A percentile compares a stretch with the other conserved stretches of the same genome.
phyloP scores from a whole-genome alignment of 2,329 filamentous ascomycete genomes.

The Aspergillus cejpii region DNA sequence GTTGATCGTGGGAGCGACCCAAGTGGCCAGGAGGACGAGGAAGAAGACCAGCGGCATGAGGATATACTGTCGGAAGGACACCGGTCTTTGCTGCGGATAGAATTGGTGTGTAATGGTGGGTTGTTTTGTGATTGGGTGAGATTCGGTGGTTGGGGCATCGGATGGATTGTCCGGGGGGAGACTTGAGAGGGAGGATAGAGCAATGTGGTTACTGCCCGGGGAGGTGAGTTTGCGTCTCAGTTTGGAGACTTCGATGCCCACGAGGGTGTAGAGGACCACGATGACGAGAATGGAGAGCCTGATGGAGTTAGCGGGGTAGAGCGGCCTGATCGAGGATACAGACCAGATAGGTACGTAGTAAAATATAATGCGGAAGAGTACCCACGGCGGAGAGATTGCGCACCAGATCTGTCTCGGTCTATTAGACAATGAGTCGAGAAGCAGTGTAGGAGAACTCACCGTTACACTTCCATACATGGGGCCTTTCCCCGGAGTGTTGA shows the following conservation, averaged over 20 bases:
- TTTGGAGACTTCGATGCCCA: constrained; percentile 31
- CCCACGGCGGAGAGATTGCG: constrained; percentile 34
- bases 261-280: constrained; percentile 20
- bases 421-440: not conserved
- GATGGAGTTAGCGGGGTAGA: not conserved
- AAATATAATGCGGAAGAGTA: constrained; percentile 31
- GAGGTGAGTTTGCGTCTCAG: constrained; percentile 29
- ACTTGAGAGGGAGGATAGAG: too few species aligned
- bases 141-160: not conserved
- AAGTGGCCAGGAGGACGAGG: constrained; percentile 31
- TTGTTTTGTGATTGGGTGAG: too few species aligned
- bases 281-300: constrained; percentile 27
- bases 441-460: constrained; percentile 17
- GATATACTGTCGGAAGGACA: constrained; percentile 37
- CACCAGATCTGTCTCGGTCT: constrained; percentile 31
- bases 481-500: constrained; percentile 26
- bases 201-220: constrained; percentile 24
- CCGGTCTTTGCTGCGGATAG: too few species aligned
- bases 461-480: constrained; percentile 35
- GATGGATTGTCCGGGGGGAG: too few species aligned
- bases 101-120: too few species aligned
- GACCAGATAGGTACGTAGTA: constrained; percentile 37
- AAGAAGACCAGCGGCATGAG: constrained; percentile 38
- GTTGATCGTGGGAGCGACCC: constrained; percentile 36
- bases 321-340: not conserved